These are phyloP conservation scores for Yarrowia porcina DNA, from an alignment of 805 yeast species.

Conservation along the genomic window DNA sequence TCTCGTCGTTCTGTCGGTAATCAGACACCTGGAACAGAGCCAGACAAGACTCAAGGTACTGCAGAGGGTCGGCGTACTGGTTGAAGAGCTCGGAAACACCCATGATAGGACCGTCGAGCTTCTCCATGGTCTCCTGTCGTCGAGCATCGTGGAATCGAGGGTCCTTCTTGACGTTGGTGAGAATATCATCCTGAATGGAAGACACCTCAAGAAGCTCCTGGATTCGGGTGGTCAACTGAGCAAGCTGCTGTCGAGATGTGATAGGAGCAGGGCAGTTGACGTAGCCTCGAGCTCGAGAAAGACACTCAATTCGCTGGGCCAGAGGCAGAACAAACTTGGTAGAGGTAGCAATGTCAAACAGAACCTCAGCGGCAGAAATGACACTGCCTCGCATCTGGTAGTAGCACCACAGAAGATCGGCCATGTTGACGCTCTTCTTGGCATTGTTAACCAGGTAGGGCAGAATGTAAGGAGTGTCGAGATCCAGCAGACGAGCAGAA, in stretches of 20 bases:
- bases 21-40: constrained; percentile 79
- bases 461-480: constrained; percentile 77
- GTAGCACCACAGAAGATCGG: constrained; percentile 83
- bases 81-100: constrained; percentile 78
- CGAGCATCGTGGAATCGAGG: constrained; percentile 40
- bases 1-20: constrained; percentile 78
- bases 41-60: constrained; percentile 79
- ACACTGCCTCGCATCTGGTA: constrained; percentile 78
- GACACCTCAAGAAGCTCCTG: constrained; percentile 85
- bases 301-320: constrained; percentile 74
- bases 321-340: constrained; percentile 61
- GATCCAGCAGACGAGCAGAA: constrained; percentile 70
- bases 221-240: constrained; percentile 62
- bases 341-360: constrained; percentile 70
- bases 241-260: constrained; percentile 69
- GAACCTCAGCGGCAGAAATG: constrained; percentile 78
- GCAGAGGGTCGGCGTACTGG: constrained; percentile 80
- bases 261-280: constrained; percentile 83
- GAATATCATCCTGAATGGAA: constrained; percentile 70
- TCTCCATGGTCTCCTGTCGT: constrained; percentile 51
- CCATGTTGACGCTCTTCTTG: constrained; percentile 59
- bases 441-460: constrained; percentile 60
- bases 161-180: constrained; percentile 43
- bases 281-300: constrained; percentile 90
- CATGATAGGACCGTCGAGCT: constrained; percentile 62